Base-by-base conservation (phyloP, 345 rosid genomes). In the Iberis pinnata region DNA sequence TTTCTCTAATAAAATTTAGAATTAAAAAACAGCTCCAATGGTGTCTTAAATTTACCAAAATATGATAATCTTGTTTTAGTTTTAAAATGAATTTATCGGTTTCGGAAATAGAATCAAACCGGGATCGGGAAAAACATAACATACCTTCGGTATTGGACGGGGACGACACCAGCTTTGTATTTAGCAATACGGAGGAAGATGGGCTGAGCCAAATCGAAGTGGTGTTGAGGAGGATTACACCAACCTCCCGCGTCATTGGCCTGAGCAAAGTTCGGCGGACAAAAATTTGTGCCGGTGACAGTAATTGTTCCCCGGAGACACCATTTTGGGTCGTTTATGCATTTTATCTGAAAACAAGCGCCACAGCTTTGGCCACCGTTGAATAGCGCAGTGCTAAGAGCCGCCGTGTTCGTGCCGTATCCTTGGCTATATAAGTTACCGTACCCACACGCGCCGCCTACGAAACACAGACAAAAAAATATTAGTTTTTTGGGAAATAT, bases 371-470 rank as follows among this genome's bases (percentile, higher is more conserved):
- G 73, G 20, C 93, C 93, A 8, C 60, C 73, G 79, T 84, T 84
- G 75, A 84, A 84, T 53, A 84, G 17, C 47, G 93, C 86, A 7
- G 93, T 84, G 74, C 93, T 84, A 56, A 84, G 61, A 22, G 93
- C 93, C 27, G 88, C 93, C 12, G 93, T 81, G 70, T 74, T 84
- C 8, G 85, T 81, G 40, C 77, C 80, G 41, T 84, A 84, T 0
- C 93, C 93, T 43, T 84, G 93, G 65, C 88, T 81, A 61, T 84
- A 81, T 42, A 84, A 60, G 36, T 84, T 81, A 7, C 88, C 88
- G 42, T 84, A 84, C 18, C 93, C 93, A 58, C 93, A 84, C 51
- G 93, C 93, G n/a, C 93, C 93, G 15, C 93, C 93, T 84, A 10
- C 25, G 27, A 46, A 32, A 32, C 37, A 0, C 12, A 9, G 2